Base-by-base conservation (phyloP, 208 protist species). In the Wallacemonas sp. region DNA sequence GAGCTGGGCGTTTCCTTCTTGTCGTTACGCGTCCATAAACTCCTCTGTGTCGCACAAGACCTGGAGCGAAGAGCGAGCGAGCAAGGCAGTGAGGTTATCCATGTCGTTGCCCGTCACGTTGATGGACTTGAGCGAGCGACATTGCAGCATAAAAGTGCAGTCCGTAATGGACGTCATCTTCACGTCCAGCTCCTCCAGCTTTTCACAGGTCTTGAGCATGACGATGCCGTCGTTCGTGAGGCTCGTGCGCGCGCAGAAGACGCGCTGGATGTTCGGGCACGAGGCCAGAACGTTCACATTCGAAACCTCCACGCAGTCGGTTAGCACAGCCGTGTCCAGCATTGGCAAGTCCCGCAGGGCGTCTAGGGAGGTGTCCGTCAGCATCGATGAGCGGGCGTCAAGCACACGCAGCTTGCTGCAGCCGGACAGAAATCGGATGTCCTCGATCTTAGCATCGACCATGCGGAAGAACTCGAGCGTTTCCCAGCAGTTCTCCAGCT, bases 381-480 rank as follows among this genome's bases (percentile, higher is more conserved):
- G 66, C 8, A 39, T 57, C 10, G 88, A 88, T 22, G 57, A 74
- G 4, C 82, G 49, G 18, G 79, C 89, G 39, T 94, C 86, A 22
- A 94, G 74, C 12, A 94, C 82, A 20, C 89, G 75, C 31, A 94
- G 72, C 22, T 74, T 45, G 20, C 66, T 54, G 50, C 79, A 49
- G 7, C 65, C 65, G n/a, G 72, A 79, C n/a, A 94, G 65, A 61
- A 90, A 92, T 23, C 70, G 57, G 39, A 94, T 81, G 55, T 67
- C 72, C 45, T 87, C 79, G 31, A 92, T 77, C 25, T 90, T 64
- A 5, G 84, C 72, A 22, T 82, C 62, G 10, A 76, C 74, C 74
- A 89, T 85, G 42, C 86, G 86, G 55, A 92, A 87, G 32, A 92
- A 72, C 71, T 94, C 89, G 4, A 94, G 70, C 50, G 74, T 76